Evolutionary conservation across 768 basidiomycete genomes (phyloP), one percentile per base, ranked within the genome.

Genomic region (Artomyces pyxidatus): DNA sequence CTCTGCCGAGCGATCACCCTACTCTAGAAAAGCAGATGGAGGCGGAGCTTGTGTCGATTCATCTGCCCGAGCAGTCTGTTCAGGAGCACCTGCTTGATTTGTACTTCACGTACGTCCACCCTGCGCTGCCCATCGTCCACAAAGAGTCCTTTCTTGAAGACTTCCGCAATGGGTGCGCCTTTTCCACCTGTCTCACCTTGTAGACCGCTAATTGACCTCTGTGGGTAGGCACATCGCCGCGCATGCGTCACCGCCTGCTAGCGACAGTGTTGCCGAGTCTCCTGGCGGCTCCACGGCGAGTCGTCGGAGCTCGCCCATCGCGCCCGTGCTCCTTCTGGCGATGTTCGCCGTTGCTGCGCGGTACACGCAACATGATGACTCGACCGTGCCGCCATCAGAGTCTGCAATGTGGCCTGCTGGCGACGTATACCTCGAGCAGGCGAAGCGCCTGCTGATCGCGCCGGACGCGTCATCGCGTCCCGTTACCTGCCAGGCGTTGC

Each of bases 281-380:
- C 61, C 52, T 48, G 54, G 54, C 53, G 47, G 45, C 56, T 56
- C 38, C 48, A 41, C 67, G 3, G 66, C 69, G 9, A 70, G 63
- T 45, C 63, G 69, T 38, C 68, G 70, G 7, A 68, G 64, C 4
- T 68, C 71, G n/a, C 71, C 69, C 26, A 67, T 83, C 16, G 77
- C 88, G 3, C 65, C 77, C 6, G 72, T 91, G 3, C 74, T 92
- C 11, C 72, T 94, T 3, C 74, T 93, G 23, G 75, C 79, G n/a
- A 91, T 94, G 80, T 90, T 84, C 59, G 74, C 91, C 16, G 72
- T 88, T 42, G 86, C 90, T 2, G 81, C 88, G 2, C 83, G 91
- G 14, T 88, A 87, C 62, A 71, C 76, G 3, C 46, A 65, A 0
- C 53, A 55, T 0, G 65, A 60, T 4, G 48, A 51, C 56, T 64